Percentiles rank a stretch among this genome's conserved stretches.
Conservation (phyloP, 495 filamentous ascomycete species). For the Parathielavia appendiculata region DNA sequence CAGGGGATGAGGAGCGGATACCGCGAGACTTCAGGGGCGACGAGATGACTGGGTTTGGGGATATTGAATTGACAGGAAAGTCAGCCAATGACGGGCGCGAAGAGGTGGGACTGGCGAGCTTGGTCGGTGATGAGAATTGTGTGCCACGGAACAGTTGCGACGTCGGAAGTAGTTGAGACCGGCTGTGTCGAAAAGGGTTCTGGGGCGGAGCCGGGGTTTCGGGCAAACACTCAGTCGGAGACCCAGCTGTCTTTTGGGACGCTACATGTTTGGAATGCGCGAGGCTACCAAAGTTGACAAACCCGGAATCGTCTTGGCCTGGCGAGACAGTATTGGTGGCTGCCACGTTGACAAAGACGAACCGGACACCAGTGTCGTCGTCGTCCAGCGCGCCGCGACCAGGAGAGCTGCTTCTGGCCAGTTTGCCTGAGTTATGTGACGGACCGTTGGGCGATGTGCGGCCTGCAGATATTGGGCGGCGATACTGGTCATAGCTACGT, state of each 20-base stretch:
- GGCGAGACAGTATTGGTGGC: conserved; percentile 15
- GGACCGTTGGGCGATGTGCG: background rate
- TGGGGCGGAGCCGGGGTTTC: conserved; percentile 40
- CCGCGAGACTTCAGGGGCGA: conserved; percentile 43
- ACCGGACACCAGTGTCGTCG: conserved; percentile 37
- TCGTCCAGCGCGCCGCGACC: conserved; percentile 27
- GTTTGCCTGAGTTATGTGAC: background rate
- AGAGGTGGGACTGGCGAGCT: conserved; percentile 43
- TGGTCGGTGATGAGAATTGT: conserved; percentile 41
- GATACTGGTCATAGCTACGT: conserved; percentile 40
- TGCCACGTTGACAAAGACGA: conserved; percentile 21
- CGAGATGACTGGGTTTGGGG: conserved; percentile 35
- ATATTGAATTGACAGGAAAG: conserved; percentile 35
- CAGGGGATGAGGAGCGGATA: conserved; percentile 35
- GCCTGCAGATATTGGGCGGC: conserved; percentile 12
- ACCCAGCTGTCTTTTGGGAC: conserved; percentile 16
- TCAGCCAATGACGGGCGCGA: conserved; percentile 45
- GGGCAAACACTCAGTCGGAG: conserved; percentile 23
- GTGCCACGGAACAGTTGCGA: conserved; percentile 46
- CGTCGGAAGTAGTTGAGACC: conserved; percentile 34
- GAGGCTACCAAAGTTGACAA: conserved; percentile 22
- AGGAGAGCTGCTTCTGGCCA: conserved; percentile 15
- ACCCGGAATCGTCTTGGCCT: conserved; percentile 23
- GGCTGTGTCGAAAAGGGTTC: conserved; percentile 39
- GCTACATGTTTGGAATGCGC: conserved; percentile 7